Percentiles rank a stretch among this genome's conserved stretches.
Conservation (phyloP, 1,284 basidiomycete genomes). For the Cryptococcus floricola region DNA sequence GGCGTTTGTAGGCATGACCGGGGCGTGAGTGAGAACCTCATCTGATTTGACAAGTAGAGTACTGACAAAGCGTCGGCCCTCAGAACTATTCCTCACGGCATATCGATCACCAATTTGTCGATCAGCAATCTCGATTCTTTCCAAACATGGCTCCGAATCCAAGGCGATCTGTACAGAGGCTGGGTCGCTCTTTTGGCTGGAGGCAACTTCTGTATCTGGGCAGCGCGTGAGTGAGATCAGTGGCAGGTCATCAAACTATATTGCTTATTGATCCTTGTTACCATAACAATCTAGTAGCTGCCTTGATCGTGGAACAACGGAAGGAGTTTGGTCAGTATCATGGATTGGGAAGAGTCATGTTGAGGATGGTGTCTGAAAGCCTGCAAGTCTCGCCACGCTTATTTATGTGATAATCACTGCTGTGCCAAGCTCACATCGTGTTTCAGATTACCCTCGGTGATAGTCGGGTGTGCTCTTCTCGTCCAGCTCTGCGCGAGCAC, state of each 20-base stretch:
- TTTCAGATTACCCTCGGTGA: not conserved
- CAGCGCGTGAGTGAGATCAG: not conserved
- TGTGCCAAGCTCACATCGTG: not conserved
- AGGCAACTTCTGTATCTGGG: not conserved
- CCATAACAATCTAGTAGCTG: not conserved
- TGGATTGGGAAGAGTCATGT: not conserved
- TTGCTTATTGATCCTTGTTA: too few species aligned
- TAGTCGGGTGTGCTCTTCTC: not conserved
- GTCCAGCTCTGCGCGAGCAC: not conserved
- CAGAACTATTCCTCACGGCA: not conserved
- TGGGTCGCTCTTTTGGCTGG: slow-evolving; percentile 2
- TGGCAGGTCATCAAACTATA: too few species aligned
- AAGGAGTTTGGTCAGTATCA: not conserved
- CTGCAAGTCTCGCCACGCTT: not conserved
- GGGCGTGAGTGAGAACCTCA: not conserved
- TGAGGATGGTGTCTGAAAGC: slow-evolving; percentile 1
- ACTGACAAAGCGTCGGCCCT: not conserved
- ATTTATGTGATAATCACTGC: not conserved
- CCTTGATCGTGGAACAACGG: not conserved
- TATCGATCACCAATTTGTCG: not conserved
- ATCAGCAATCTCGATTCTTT: slow-evolving; percentile 1
- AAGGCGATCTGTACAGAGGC: not conserved
- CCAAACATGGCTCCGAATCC: not conserved
- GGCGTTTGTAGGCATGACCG: not conserved
- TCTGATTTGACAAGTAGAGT: not conserved